phyloP scores from a whole-genome alignment of 108 stramenopile genomes.

The Nitzschia putrida region DNA sequence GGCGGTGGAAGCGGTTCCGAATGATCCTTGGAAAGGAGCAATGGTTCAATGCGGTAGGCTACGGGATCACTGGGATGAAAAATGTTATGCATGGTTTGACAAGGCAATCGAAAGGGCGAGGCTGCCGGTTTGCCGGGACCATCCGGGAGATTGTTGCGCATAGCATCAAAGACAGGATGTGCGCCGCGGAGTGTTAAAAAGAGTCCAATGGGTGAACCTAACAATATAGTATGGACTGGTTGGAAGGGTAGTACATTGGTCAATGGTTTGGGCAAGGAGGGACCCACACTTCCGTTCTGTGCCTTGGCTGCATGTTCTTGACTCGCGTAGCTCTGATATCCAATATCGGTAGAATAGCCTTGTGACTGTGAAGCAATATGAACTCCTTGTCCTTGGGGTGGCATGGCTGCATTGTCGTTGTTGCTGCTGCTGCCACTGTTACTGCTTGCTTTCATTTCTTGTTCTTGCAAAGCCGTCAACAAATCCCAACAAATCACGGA shows the following conservation, averaged over 20 bases:
- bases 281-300: slow-evolving; percentile 72
- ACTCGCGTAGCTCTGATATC: slow-evolving; percentile 49
- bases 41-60: slow-evolving; percentile 80
- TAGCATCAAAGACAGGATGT: slow-evolving; percentile 76
- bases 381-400: slow-evolving; percentile 8
- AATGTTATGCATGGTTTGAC: slow-evolving; percentile 66
- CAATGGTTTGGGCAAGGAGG: slow-evolving; percentile 55
- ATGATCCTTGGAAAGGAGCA: slow-evolving; percentile 57
- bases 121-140: slow-evolving; percentile 35
- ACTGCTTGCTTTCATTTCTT: neutral
- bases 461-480: slow-evolving; percentile 66
- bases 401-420: neutral
- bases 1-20: slow-evolving; percentile 58
- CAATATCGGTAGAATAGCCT: slow-evolving; percentile 18
- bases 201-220: slow-evolving; percentile 81
- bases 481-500: slow-evolving; percentile 89
- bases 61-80: slow-evolving; percentile 84
- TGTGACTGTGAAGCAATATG: slow-evolving; percentile 18
- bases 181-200: slow-evolving; percentile 81
- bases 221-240: slow-evolving; percentile 69
- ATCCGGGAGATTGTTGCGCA: slow-evolving; percentile 49
- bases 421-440: neutral
- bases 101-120: slow-evolving; percentile 77
- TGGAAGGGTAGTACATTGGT: slow-evolving; percentile 64
- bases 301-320: slow-evolving; percentile 20